Evolutionary conservation across 2,329 filamentous ascomycete species (phyloP), one percentile per base, ranked within the genome.

Genomic region (Nannizzia gypsea): DNA sequence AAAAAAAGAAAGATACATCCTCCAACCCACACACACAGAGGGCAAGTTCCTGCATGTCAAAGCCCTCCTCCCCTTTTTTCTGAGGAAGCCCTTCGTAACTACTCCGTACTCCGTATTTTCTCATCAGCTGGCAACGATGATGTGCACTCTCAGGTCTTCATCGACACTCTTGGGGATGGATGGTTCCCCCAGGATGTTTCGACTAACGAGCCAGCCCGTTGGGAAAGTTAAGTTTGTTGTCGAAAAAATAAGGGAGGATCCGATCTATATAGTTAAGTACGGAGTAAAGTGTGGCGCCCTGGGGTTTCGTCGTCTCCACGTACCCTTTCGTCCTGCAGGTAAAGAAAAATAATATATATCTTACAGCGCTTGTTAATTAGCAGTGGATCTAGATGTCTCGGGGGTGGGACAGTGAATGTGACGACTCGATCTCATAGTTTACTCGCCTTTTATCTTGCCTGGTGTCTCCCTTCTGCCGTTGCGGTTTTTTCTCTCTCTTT

Each of bases 351-450:
- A 31, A 54, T 54, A 54, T 20, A 31, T 15, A 34, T 54, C 50
- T 54, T 54, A 54, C 50, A 31, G 50, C 50, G 50, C 50, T 42
- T 56, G 54, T 56, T 56, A 36, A 38, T 56, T 40, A 42, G 34
- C 54, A 22, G 54, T 56, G 54, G 54, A 56, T 56, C 54, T 56
- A 56, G 54, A 56, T 56, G 54, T 38, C 54, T 56, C 38, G 54
- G 34, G 54, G 54, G 42, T 48, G 57, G 26, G 22, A 50, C 44
- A 52, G 50, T 54, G 34, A 50, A 57, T 42, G 22, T 38, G 54
- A 44, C 59, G 26, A 46, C 59, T 60, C 28, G 22, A 44, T 56
- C 48, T 31, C 50, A 36, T 56, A 52, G 17, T 26, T 26, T 48
- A 36, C 48, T 42, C 46, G 28, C 44, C 24, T 31, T 36, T 55